Conservation (phyloP, 371 early-diverging fungal species). For the Encephalitozoon hellem region DNA sequence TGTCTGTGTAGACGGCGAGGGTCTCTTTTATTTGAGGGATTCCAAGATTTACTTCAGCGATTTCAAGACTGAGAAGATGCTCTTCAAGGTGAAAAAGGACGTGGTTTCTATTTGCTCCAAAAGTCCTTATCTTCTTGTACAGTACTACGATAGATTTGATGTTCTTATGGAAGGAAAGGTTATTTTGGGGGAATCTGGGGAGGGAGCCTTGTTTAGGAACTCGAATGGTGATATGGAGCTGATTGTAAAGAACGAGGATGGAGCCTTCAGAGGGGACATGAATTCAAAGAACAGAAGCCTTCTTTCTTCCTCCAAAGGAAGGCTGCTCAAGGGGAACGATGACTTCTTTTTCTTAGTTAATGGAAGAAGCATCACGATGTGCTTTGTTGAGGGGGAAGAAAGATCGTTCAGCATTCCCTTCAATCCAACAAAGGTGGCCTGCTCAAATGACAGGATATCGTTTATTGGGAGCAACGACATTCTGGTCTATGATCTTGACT, state of each 20-base stretch:
- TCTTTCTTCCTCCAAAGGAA: background rate
- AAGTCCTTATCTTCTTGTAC: slow-evolving; percentile 23
- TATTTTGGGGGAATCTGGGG: background rate
- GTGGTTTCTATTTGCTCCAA: background rate
- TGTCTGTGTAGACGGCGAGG: slow-evolving; percentile 65
- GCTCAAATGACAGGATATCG: background rate
- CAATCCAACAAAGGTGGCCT: background rate
- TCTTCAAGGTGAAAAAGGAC: slow-evolving; percentile 19
- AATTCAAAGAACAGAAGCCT: background rate
- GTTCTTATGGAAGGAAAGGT: slow-evolving; percentile 29
- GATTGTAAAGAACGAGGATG: slow-evolving; percentile 3
- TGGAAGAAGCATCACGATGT: background rate
- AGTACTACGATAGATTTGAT: slow-evolving; percentile 24
- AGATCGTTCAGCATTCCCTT: slow-evolving; percentile 1
- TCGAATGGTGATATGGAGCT: background rate
- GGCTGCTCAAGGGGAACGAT: background rate
- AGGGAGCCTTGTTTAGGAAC: background rate
- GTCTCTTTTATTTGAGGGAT: slow-evolving; percentile 15
- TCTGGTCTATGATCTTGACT: slow-evolving; percentile 70
- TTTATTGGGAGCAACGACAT: slow-evolving; percentile 64
- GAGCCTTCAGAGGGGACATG: background rate
- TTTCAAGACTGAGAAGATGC: slow-evolving; percentile 18
- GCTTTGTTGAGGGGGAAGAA: background rate
- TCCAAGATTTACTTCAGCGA: slow-evolving; percentile 17
- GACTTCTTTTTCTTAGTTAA: slow-evolving; percentile 9